Conservation (phyloP, 306 rosid genomes). For the Dryas octopetala region DNA sequence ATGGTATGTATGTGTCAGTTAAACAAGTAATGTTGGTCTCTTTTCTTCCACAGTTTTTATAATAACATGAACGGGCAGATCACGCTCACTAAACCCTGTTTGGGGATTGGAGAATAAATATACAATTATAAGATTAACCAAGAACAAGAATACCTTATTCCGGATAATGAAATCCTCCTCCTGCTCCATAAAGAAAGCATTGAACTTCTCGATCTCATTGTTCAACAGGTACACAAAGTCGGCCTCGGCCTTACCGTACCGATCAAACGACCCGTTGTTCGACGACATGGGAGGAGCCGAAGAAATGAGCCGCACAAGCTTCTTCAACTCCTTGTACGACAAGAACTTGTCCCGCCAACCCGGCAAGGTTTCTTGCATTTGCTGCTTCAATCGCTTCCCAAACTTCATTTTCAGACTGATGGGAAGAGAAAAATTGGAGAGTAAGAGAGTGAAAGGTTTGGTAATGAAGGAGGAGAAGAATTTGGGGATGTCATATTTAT, state of each 20-base stretch:
- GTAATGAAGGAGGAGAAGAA: conserved; percentile 17
- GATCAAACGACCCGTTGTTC: conserved; percentile 34
- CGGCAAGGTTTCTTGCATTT: conserved; percentile 63
- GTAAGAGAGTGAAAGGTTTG: not conserved
- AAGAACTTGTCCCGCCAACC: conserved; percentile 75
- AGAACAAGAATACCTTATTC: conserved; percentile 47
- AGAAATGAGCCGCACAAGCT: conserved; percentile 52
- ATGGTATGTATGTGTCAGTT: not conserved
- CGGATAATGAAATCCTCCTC: conserved; percentile 85
- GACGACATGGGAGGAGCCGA: conserved; percentile 31
- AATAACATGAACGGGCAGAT: no score
- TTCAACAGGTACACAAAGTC: conserved; percentile 67
- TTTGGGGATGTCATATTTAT: conserved; percentile 26
- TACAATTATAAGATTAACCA: not conserved
- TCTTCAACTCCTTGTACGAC: conserved; percentile 86
- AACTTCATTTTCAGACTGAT: conserved; percentile 51
- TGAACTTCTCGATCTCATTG: conserved; percentile 86
- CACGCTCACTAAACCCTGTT: not conserved
- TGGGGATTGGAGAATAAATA: not conserved
- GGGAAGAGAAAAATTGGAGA: not conserved
- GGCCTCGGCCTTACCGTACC: conserved; percentile 47
- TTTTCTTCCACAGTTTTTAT: not conserved
- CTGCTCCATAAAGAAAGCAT: conserved; percentile 70
- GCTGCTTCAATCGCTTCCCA: conserved; percentile 80
- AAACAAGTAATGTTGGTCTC: not conserved